Conservation (phyloP, 2,329 filamentous ascomycete species). For the Fusarium sp. region DNA sequence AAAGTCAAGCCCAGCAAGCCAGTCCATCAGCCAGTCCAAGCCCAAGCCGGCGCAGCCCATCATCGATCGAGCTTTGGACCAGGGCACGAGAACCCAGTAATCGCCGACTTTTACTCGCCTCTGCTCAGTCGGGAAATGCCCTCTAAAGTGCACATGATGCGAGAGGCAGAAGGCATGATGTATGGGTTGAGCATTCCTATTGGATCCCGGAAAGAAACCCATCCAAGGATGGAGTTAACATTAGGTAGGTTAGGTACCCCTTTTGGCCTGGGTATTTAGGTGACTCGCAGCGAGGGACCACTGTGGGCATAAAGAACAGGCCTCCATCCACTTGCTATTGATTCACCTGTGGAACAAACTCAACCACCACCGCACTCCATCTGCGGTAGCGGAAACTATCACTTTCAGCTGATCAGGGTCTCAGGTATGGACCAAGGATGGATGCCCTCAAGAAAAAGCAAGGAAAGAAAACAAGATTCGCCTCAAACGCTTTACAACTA, state of each 20-base stretch:
- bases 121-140: slow-evolving; percentile 1
- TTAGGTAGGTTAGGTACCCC: slow-evolving; percentile 16
- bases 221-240: slow-evolving; percentile 16
- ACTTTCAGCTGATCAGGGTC: slow-evolving; percentile 15
- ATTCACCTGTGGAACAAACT: slow-evolving; percentile 18
- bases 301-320: slow-evolving; percentile 1
- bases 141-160: slow-evolving; percentile 31
- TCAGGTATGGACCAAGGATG: neutral
- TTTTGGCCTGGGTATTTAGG: slow-evolving; percentile 15
- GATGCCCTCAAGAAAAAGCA: neutral
- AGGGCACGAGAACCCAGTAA: slow-evolving; percentile 9
- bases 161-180: slow-evolving; percentile 22
- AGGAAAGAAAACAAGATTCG: slow-evolving; percentile 3
- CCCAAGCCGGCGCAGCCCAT: slow-evolving; percentile 33
- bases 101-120: slow-evolving; percentile 15
- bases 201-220: slow-evolving; percentile 9
- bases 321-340: neutral
- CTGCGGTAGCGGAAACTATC: slow-evolving; percentile 11
- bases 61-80: slow-evolving; percentile 31
- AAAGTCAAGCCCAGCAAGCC: slow-evolving; percentile 21
- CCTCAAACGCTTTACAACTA: neutral
- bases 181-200: slow-evolving; percentile 5
- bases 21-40: slow-evolving; percentile 32
- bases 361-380: slow-evolving; percentile 11
- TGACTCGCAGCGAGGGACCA: slow-evolving; percentile 8